Percentiles rank a stretch among this genome's conserved stretches.
phyloP scores from a whole-genome alignment of 2,329 filamentous ascomycete genomes.

The Verticillium zaregamsianum region DNA sequence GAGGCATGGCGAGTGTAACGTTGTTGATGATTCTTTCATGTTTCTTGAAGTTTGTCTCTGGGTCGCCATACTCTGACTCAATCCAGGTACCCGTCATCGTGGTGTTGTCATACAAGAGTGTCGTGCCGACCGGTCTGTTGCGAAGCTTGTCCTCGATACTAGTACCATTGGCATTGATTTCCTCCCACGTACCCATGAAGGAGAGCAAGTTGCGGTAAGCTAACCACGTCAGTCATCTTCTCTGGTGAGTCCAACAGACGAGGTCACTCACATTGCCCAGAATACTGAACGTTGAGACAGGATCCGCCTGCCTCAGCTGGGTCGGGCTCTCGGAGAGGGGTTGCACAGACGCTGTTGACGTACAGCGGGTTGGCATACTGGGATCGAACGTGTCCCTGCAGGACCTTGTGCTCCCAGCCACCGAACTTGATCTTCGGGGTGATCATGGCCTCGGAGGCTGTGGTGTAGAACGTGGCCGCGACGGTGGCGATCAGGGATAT shows the following conservation, averaged over 20 bases:
- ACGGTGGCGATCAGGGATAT: constrained; percentile 62
- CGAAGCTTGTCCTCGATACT: constrained; percentile 33
- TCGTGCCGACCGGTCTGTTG: constrained; percentile 54
- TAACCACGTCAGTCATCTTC: constrained; percentile 8
- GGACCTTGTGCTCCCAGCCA: constrained; percentile 37
- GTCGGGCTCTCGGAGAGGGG: constrained; percentile 50
- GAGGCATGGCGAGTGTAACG: constrained; percentile 73
- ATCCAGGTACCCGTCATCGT: constrained; percentile 69
- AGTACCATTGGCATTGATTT: constrained; percentile 38
- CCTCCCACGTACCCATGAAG: constrained; percentile 55
- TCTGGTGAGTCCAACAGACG: constrained; percentile 4
- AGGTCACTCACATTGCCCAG: constrained; percentile 48
- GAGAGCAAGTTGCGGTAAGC: constrained; percentile 65
- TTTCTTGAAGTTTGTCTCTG: constrained; percentile 42
- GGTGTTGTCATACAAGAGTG: constrained; percentile 67
- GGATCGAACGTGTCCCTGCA: constrained; percentile 55
- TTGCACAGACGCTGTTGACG: constrained; percentile 52
- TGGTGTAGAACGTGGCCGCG: constrained; percentile 68
- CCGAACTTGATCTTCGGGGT: constrained; percentile 66
- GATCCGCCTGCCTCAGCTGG: constrained; percentile 37
- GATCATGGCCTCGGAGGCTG: constrained; percentile 71
- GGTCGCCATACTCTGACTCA: constrained; percentile 47
- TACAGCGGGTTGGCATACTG: constrained; percentile 61
- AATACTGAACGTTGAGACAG: constrained; percentile 66
- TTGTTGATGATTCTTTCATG: constrained; percentile 65